Conservation (phyloP, 2,329 filamentous ascomycete species). For the Tolypocladium inflatum region DNA sequence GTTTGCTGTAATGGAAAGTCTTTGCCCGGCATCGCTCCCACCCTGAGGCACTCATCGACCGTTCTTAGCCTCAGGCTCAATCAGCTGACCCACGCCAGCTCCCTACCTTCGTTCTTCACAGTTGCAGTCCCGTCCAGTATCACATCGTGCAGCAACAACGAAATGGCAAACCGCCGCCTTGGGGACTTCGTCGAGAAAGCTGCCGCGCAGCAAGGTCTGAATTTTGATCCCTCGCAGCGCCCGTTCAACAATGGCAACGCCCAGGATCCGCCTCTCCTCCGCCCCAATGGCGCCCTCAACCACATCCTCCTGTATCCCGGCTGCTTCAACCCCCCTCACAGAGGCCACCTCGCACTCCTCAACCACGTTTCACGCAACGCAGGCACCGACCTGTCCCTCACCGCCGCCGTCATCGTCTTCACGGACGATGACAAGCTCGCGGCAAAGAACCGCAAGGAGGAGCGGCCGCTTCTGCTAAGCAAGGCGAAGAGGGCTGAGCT, state of each 20-base stretch:
- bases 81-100: too few species aligned
- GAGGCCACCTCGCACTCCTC: constrained; percentile 22
- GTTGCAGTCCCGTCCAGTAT: too few species aligned
- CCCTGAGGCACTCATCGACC: too few species aligned
- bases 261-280: background rate
- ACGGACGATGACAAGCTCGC: constrained; percentile 13
- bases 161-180: background rate
- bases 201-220: background rate
- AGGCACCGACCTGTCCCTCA: constrained; percentile 16
- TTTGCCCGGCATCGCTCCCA: too few species aligned
- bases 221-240: background rate
- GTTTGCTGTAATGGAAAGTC: too few species aligned
- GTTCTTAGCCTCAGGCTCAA: too few species aligned
- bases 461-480: constrained; percentile 7
- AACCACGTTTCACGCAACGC: constrained; percentile 15
- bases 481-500: constrained; percentile 13
- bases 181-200: background rate
- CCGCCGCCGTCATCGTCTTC: constrained; percentile 20
- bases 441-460: constrained; percentile 10
- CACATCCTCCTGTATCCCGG: constrained; percentile 25
- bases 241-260: background rate
- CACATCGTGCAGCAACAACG: background rate
- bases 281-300: constrained; percentile 5
- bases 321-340: constrained; percentile 28
- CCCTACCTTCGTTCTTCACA: too few species aligned